Percentiles rank a stretch among this genome's conserved stretches.
phyloP scores from a whole-genome alignment of 768 basidiomycete genomes.

The Tephrocybe sp. region DNA sequence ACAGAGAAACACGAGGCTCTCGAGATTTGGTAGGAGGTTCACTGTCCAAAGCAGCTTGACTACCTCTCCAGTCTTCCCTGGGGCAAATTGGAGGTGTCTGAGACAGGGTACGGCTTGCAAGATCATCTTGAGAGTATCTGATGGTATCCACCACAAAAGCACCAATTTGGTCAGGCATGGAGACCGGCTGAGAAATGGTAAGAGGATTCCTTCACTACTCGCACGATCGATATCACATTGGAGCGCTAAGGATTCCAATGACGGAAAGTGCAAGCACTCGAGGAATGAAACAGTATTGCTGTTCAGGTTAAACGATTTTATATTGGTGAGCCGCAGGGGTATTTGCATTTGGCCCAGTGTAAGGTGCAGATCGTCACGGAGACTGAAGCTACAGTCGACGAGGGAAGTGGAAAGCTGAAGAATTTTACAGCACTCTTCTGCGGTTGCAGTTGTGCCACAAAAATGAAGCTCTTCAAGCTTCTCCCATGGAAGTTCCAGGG shows the following conservation, averaged over 20 bases:
- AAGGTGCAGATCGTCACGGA: neutral
- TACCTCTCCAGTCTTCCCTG: slow-evolving; percentile 5
- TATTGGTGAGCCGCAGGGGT: neutral
- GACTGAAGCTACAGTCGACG: neutral
- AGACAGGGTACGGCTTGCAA: neutral
- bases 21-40: neutral
- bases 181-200: neutral
- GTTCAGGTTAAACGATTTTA: neutral
- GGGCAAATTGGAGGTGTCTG: slow-evolving; percentile 7
- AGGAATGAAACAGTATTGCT: neutral
- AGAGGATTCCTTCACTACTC: neutral
- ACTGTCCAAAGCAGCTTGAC: slow-evolving; percentile 7
- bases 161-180: neutral
- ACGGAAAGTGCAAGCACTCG: neutral
- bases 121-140: slow-evolving; percentile 1
- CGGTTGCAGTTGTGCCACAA: neutral
- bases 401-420: neutral
- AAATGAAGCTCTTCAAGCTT: slow-evolving; percentile 2
- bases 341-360: neutral
- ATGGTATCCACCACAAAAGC: slow-evolving; percentile 2
- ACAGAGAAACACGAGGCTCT: slow-evolving; percentile 3
- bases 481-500: slow-evolving; percentile 5
- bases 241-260: neutral
- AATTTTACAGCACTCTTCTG: neutral
- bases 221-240: neutral